phyloP scores from a whole-genome alignment of 768 basidiomycete genomes.

The Pholiota molesta region DNA sequence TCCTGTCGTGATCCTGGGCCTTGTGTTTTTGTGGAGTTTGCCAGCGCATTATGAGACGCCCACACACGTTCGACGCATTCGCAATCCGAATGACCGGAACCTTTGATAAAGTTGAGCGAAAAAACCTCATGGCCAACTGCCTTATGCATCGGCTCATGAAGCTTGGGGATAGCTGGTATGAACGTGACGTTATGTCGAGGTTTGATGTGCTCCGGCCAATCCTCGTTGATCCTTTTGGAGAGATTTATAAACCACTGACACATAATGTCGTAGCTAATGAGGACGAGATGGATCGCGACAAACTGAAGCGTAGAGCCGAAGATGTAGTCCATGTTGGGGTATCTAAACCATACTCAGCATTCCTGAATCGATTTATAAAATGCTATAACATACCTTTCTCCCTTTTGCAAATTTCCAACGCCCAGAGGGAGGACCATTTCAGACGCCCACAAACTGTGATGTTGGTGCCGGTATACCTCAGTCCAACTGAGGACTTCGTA shows the following conservation, averaged over 20 bases:
- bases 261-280: constrained; percentile 33
- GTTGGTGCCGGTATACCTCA: constrained; percentile 18
- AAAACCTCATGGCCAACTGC: constrained; percentile 20
- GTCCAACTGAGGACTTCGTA: constrained; percentile 13
- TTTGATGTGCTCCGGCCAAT: not conserved
- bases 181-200: constrained; percentile 1
- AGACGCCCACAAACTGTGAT: constrained; percentile 5
- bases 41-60: constrained; percentile 28
- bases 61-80: constrained; percentile 38
- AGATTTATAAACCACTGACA: constrained; percentile 28
- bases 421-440: constrained; percentile 18
- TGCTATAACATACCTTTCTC: constrained; percentile 27
- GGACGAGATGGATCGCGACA: not conserved
- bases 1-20: constrained; percentile 27
- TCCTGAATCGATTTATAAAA: not conserved
- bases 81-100: constrained; percentile 30
- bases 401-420: constrained; percentile 33
- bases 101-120: constrained; percentile 28
- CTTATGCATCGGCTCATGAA: constrained; percentile 31
- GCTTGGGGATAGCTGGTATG: constrained; percentile 27
- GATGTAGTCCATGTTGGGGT: constrained; percentile 22
- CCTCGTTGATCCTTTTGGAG: constrained; percentile 10
- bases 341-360: constrained; percentile 1
- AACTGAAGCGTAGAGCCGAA: constrained; percentile 10
- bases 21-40: constrained; percentile 34